A percentile compares a stretch with the other conserved stretches of the same genome.
Evolutionary conservation across 768 basidiomycete species (phyloP).

Genomic region (Porphyrellus cyaneotinctus): DNA sequence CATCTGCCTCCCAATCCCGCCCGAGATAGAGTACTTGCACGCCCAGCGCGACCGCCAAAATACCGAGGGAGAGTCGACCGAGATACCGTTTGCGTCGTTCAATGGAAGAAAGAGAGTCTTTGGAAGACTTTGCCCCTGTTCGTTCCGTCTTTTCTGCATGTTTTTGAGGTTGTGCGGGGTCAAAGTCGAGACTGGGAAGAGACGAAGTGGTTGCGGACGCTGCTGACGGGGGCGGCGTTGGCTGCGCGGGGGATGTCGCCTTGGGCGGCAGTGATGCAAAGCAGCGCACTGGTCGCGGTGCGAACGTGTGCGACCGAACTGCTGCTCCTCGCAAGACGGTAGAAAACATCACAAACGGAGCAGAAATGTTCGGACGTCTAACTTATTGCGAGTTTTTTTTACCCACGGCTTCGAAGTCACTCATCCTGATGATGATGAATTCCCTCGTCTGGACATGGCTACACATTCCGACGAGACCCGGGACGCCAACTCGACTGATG

Average conservation of each 20-base stretch:
- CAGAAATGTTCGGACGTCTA: too few relatives aligned
- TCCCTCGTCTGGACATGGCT: too few relatives aligned
- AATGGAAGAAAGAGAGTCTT: constrained; percentile 71
- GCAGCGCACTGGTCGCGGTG: constrained; percentile 19
- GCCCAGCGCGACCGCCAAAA: constrained; percentile 54
- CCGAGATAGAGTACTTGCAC: constrained; percentile 64
- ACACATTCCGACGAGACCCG: too few relatives aligned
- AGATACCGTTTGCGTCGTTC: constrained; percentile 64
- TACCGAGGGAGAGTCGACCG: constrained; percentile 49
- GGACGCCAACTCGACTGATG: too few relatives aligned
- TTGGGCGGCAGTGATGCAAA: constrained; percentile 23
- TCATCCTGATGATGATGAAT: too few relatives aligned
- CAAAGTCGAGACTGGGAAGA: constrained; percentile 61
- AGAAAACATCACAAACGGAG: constrained; percentile 19
- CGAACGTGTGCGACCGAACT: constrained; percentile 15
- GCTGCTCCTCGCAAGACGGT: constrained; percentile 22
- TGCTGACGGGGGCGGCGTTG: constrained; percentile 5
- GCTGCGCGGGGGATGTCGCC: constrained; percentile 1
- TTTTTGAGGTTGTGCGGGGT: constrained; percentile 42
- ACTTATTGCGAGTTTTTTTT: too few relatives aligned
- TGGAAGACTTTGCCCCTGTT: constrained; percentile 76
- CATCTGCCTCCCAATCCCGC: constrained; percentile 72
- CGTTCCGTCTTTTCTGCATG: constrained; percentile 42
- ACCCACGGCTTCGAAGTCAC: too few relatives aligned
- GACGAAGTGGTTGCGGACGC: constrained; percentile 4